Evolutionary conservation across 1,284 basidiomycete species (phyloP).

Genomic region (Irpex sp.): DNA sequence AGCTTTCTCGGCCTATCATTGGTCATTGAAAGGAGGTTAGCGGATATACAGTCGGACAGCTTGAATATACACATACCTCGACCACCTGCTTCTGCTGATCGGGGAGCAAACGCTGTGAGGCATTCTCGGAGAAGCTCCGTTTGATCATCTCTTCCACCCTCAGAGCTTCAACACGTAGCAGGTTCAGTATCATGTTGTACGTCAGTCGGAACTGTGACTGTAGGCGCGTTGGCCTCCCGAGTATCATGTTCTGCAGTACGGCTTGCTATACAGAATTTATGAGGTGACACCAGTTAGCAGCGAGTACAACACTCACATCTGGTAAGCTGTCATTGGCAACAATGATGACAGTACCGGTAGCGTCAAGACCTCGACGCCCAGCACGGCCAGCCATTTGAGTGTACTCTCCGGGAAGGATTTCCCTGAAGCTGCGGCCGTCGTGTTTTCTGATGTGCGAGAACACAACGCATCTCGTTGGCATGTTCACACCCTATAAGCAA

Average conservation of each 20-base stretch:
- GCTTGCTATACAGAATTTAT: slow-evolving; percentile 45
- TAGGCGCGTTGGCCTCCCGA: slow-evolving; percentile 89
- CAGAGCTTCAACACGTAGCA: slow-evolving; percentile 93
- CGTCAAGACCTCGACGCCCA: slow-evolving; percentile 91
- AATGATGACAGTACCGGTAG: slow-evolving; percentile 95
- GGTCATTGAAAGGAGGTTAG: too few species aligned
- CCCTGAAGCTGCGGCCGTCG: slow-evolving; percentile 89
- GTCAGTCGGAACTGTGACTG: slow-evolving; percentile 96
- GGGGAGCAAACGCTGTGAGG: slow-evolving; percentile 87
- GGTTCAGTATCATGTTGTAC: slow-evolving; percentile 99
- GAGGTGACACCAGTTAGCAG: too few species aligned
- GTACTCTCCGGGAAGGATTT: slow-evolving; percentile 87
- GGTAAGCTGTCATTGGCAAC: slow-evolving; percentile 82
- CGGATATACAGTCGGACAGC: too few species aligned
- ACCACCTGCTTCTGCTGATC: slow-evolving; percentile 87
- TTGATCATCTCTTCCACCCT: slow-evolving; percentile 99
- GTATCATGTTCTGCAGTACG: slow-evolving; percentile 84
- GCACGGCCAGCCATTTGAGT: slow-evolving; percentile 99
- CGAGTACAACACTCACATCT: slow-evolving; percentile 49
- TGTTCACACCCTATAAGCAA: slow-evolving; percentile 84
- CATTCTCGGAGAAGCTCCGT: slow-evolving; percentile 97
- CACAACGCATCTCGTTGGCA: slow-evolving; percentile 97
- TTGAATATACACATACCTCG: slow-evolving; percentile 46
- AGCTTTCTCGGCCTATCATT: slow-evolving; percentile 76
- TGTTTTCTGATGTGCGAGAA: slow-evolving; percentile 96